Evolutionary conservation across 768 basidiomycete genomes (phyloP), one percentile per base, ranked within the genome.

Genomic region (Lactarius evosmus): DNA sequence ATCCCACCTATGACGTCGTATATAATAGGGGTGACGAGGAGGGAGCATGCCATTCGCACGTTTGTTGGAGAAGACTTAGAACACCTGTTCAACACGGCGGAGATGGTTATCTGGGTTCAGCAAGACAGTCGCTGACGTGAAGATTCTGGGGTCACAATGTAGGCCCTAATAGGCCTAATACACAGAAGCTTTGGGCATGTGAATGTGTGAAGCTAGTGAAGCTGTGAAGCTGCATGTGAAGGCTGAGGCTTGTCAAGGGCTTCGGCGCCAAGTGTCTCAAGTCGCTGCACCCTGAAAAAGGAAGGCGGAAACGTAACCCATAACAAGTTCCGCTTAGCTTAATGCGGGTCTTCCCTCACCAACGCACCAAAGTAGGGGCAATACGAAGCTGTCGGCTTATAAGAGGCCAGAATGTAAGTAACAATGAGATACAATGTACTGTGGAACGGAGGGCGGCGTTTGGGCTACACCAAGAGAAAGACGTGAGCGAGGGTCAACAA

Each of bases 341-440:
- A 46, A 4, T n/a, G 9, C 11, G 22, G 55, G 14, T 19, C 22
- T 27, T 46, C 44, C 12, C 36, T 40, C 30, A 25, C 9, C 30
- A 19, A 32, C 27, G 30, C 33, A 11, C 32, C 36, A 30, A 22
- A 56, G 52, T 32, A 32, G 19, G 29, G 27, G 30, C 19, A 54
- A 16, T 16, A 33, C 19, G 34, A 36, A 27, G 29, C 46, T 32
- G 27, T 29, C 29, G 11, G 25, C 49, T 49, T 9, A 34, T 30
- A n/a, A 38, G 27, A 8, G 22, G 30, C 9, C 7, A 17, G 19
- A 52, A 52, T 57, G 33, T 22, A 52, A 58, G 27, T 32, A 33
- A 49, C n/a, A 54, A 38, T 55, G 62, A 33, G 52, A 54, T 63
- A 63, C 62, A 63, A 32, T 22, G 27, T 59, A 44, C n/a, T 14